These are phyloP conservation scores for Kuraishia hungarica DNA, from an alignment of 805 yeast species.

Conservation along the genomic window DNA sequence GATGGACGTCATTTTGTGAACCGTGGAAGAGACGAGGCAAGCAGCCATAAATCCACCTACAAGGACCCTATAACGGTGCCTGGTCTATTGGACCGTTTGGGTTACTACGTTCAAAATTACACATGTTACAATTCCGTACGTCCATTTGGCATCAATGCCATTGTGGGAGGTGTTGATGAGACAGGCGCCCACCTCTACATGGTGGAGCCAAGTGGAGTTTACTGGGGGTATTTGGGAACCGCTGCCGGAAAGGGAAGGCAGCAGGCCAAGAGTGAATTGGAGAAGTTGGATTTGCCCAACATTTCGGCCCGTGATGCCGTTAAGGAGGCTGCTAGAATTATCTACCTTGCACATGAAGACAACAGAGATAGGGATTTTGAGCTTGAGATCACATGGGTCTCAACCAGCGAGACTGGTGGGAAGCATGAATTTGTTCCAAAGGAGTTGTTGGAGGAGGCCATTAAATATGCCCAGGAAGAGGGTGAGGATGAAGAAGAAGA, in stretches of 20 bases:
- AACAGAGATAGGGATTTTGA: constrained; percentile 97
- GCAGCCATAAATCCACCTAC: constrained; percentile 66
- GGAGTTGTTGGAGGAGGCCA: constrained; percentile 75
- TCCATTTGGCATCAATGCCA: constrained; percentile 92
- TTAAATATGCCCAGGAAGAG: constrained; percentile 73
- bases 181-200: constrained; percentile 89
- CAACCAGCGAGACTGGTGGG: constrained; percentile 68
- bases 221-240: constrained; percentile 97
- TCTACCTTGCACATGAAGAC: constrained; percentile 93
- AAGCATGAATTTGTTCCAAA: constrained; percentile 74
- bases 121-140: constrained; percentile 95
- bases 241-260: constrained; percentile 99
- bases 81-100: constrained; percentile 77
- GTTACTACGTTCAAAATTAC: constrained; percentile 89
- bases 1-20: constrained; percentile 93
- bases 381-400: constrained; percentile 87
- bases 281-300: constrained; percentile 69
- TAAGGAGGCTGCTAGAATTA: constrained; percentile 88
- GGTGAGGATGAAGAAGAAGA: constrained; percentile 71
- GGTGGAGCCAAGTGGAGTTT: constrained; percentile 96
- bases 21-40: constrained; percentile 89
- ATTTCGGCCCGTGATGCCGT: constrained; percentile 76
- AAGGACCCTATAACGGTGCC: constrained; percentile 72
- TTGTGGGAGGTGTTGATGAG: constrained; percentile 88
- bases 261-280: constrained; percentile 94